Base-by-base conservation (phyloP, 2,329 filamentous ascomycete genomes). In the Xylariaceae sp. region DNA sequence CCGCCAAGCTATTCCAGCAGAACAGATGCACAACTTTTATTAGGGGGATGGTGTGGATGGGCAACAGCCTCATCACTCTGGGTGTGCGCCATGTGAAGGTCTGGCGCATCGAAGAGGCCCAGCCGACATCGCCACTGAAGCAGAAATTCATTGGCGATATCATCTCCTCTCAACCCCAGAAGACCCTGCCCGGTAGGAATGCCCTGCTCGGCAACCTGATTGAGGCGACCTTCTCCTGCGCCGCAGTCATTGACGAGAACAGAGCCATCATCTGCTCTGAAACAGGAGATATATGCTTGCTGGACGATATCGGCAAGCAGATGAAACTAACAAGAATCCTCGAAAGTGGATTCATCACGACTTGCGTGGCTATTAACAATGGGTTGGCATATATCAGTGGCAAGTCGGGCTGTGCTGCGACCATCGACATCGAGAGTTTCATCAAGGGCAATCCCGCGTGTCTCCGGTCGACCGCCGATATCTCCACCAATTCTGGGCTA, bases 31-130 rank as follows among this genome's bases (percentile, higher is more conserved):
- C 92, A 6, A 91, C 89, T 16, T 85, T 84, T 56, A 82, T 97
- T 62, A 87, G 86, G 58, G 86, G 87, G 48, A 96, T 99, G 83
- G 80, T 88, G 39, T 99, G 94, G 93, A 83, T 97, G 71, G 92
- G 92, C 11, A 87, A 80, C 60, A 88, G 74, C 60, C 78, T 99
- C 47, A 77, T 99, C 53, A 97, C 93, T 56, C 83, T 94, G 19
- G 94, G 94, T 13, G 88, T 94, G 47, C 84, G 94, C 22, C 93
- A 97, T 72, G 84, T 97, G 69, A 97, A 97, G 71, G 82, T 95
- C 46, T 99, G 94, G 94, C 86, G 87, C 60, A 80, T 94, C 11
- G 89, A 94, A 34, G 90, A 93, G 22, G 73, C 63, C 64, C 51
- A 75, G 40, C 73, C 77, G 16, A 72, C 73, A 5, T 87, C 87